Evolutionary conservation across 2,329 filamentous ascomycete species (phyloP), one percentile per base, ranked within the genome.

Genomic region (Grosmannia clavigera): DNA sequence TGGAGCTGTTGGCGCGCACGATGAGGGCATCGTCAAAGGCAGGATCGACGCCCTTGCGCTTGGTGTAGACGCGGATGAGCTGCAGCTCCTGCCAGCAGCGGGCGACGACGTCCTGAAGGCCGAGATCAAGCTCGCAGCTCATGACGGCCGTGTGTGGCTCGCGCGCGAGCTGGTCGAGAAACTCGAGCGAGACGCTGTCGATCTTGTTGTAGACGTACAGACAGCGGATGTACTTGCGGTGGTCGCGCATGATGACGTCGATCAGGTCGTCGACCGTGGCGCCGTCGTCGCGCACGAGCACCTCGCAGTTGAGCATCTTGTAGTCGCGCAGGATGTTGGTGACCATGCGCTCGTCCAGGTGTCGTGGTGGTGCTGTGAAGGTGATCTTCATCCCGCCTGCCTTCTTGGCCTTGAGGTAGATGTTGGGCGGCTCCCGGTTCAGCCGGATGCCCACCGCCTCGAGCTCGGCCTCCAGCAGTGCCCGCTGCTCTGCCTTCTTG

Each of bases 131-230:
- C 76, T 99, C 95, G 73, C 95, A 99, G 69, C 85, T 90, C 94
- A 99, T 99, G 70, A 99, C 92, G 31, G 88, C 90, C 0, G 95
- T 97, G 72, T 97, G 80, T 3, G 91, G 90, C 75, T 99, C 95
- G 62, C 91, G 86, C 5, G 95, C 94, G 27, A 99, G 80, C 70
- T 87, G 85, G 77, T 99, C 89, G 55, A 99, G 82, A 74, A 95
- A 95, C 71, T 96, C 91, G 65, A 99, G 82, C 51, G 88, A 92
- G 62, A 99, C 89, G 71, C 84, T 87, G 76, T 99, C 94, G 75
- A 99, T 95, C 77, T 99, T 99, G 86, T 99, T 99, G 84, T 99
- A 99, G 38, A 97, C 92, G 75, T 99, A 99, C 38, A 99, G 81
- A 70, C 90, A 86, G 71, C 80, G 84, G 78, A 99, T 96, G 78